Base-by-base conservation (phyloP, 306 rosid genomes). In the Trifolium repens region DNA sequence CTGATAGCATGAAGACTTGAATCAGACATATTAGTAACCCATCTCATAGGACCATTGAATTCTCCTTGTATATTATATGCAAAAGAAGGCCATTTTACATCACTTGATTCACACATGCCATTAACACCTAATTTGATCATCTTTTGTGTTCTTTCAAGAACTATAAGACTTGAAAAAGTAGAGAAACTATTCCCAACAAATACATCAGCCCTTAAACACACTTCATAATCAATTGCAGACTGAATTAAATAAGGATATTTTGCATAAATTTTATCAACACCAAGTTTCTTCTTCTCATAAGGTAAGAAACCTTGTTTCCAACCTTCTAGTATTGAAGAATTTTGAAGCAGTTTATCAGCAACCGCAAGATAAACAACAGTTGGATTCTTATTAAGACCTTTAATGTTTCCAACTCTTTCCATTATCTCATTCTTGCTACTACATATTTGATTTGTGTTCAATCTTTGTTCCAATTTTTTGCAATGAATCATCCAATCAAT, bases 401-500 rank as follows among this genome's bases (percentile, higher is more conserved):
- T 11, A 15, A 90, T 85, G 78, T 89, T 91, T n/a, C 83, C 81
- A 10, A 91, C 96, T 82, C 97, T 86, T 73, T 83, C 85, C 57
- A 83, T 80, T 62, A 93, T 88, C 83, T 93, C 93, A 35, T 82
- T 84, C 74, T 87, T 89, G 90, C 93, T 89, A 53, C 98, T 89
- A 63, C 98, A 93, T 9, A 93, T 93, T 74, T 89, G 91, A 24
- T 44, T 82, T 59, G 86, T 78, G 75, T 81, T 85, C 32, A 57
- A 72, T 72, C 93, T 87, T 72, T 79, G 88, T 82, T 93, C 94
- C 69, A 86, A 71, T 37, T 93, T 89, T 78, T 87, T 93, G 72
- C 98, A 93, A 17, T 93, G 98, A 73, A 93, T 93, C 98, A 89
- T 89, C 98, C 98, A 93, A 39, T 93, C 98, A 83, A 89, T 87